Conservation (phyloP, 2,329 filamentous ascomycete genomes). For the Trichoderma simmonsii region DNA sequence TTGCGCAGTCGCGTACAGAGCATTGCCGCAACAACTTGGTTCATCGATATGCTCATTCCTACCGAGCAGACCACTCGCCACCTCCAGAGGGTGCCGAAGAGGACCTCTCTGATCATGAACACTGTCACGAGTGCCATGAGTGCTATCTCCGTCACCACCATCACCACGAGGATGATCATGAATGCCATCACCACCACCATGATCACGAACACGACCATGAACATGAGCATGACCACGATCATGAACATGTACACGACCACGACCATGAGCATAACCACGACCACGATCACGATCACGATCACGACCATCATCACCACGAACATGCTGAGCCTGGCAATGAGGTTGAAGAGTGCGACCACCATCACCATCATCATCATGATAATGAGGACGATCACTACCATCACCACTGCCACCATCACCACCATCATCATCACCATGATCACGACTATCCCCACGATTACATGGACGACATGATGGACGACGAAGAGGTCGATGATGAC, state of each 20-base stretch:
- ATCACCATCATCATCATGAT: conserved; percentile 31
- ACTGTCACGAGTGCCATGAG: conserved; percentile 35
- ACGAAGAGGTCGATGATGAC: conserved; percentile 69
- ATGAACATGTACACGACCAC: conserved; percentile 37
- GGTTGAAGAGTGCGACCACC: conserved; percentile 46
- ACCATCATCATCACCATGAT: conserved; percentile 35
- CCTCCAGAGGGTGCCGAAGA: conserved; percentile 37
- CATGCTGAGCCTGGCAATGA: conserved; percentile 47
- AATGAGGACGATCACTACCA: conserved; percentile 29
- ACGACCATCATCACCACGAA: conserved; percentile 36
- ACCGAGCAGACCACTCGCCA: conserved; percentile 41
- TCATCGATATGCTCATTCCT: conserved; percentile 50
- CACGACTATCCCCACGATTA: conserved; percentile 44
- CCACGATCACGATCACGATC: conserved; percentile 24
- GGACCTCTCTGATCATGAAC: conserved; percentile 37
- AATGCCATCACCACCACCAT: conserved; percentile 37
- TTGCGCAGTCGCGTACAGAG: conserved; percentile 55
- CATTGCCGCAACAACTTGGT: conserved; percentile 59
- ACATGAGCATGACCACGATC: conserved; percentile 22
- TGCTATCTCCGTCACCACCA: conserved; percentile 30
- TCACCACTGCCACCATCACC: conserved; percentile 29
- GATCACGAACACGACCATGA: conserved; percentile 34
- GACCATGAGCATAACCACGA: conserved; percentile 36
- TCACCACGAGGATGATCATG: conserved; percentile 46
- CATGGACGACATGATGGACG: conserved; percentile 57